Conservation (phyloP, 2,329 filamentous ascomycete species). For the Pseudogymnoascus pannorum region DNA sequence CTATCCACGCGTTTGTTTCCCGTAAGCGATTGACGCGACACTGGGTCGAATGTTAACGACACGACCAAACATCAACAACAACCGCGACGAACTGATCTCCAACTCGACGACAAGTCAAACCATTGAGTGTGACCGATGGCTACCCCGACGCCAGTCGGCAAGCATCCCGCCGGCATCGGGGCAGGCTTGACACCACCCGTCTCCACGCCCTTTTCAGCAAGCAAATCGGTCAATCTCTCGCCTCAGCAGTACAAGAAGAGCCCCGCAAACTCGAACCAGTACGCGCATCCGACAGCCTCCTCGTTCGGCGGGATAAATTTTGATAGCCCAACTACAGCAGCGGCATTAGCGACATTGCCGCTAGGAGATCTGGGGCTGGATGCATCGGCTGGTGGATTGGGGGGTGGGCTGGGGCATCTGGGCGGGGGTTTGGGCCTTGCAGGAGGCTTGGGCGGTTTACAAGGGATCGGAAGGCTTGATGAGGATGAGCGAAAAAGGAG, state of each 20-base stretch:
- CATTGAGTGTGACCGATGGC: slow-evolving; percentile 21
- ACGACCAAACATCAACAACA: background rate
- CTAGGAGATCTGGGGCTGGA: slow-evolving; percentile 44
- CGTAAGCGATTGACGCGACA: background rate
- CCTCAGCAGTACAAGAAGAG: slow-evolving; percentile 54
- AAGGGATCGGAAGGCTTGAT: slow-evolving; percentile 28
- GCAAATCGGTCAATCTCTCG: slow-evolving; percentile 41
- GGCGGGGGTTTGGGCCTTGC: background rate
- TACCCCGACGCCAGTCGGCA: slow-evolving; percentile 27
- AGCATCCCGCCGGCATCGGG: slow-evolving; percentile 18
- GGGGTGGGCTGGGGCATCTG: slow-evolving; percentile 16
- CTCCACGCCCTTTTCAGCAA: slow-evolving; percentile 56
- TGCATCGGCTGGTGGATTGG: slow-evolving; percentile 27
- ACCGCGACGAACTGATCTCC: background rate
- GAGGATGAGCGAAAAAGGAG: slow-evolving; percentile 43
- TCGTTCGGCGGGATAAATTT: slow-evolving; percentile 42
- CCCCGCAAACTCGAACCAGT: slow-evolving; percentile 44
- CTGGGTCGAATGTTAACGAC: background rate
- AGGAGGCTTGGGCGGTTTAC: background rate
- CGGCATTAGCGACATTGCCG: slow-evolving; percentile 48
- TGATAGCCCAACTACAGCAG: slow-evolving; percentile 57
- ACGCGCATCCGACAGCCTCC: slow-evolving; percentile 35
- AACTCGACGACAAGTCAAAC: background rate
- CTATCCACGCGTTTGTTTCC: background rate
- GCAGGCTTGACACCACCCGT: slow-evolving; percentile 55